Evolutionary conservation across 2,329 filamentous ascomycete genomes (phyloP).

Genomic region (Pseudocercospora macadamiae): DNA sequence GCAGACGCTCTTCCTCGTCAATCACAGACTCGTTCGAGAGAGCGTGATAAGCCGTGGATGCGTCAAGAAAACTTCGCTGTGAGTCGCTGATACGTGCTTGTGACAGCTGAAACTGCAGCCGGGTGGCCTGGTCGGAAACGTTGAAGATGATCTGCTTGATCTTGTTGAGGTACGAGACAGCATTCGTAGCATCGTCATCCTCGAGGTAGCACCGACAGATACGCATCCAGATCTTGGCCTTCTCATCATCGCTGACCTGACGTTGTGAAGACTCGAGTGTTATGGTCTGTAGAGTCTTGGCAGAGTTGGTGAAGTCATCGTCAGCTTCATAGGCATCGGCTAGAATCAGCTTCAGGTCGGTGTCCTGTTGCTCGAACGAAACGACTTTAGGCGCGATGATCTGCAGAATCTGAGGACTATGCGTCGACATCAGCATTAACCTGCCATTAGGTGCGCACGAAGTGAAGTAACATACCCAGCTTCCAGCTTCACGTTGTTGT

Average conservation of each 20-base stretch:
- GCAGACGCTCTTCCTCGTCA: slow-evolving; percentile 83
- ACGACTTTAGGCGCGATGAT: slow-evolving; percentile 68
- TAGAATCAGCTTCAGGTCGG: slow-evolving; percentile 75
- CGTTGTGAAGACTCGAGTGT: slow-evolving; percentile 88
- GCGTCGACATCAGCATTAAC: not conserved
- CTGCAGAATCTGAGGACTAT: slow-evolving; percentile 65
- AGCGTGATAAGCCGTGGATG: slow-evolving; percentile 83
- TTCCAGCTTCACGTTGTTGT: slow-evolving; percentile 70
- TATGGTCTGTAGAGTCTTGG: slow-evolving; percentile 77
- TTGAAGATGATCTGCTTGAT: slow-evolving; percentile 89
- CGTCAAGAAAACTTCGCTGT: slow-evolving; percentile 84
- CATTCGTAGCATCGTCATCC: slow-evolving; percentile 83
- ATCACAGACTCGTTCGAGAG: slow-evolving; percentile 78
- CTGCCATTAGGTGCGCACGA: slow-evolving; percentile 36
- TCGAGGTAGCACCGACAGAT: slow-evolving; percentile 94
- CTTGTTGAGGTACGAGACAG: slow-evolving; percentile 88
- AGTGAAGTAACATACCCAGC: slow-evolving; percentile 53
- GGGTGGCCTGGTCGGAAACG: slow-evolving; percentile 72
- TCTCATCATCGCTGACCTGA: slow-evolving; percentile 77
- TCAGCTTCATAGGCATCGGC: slow-evolving; percentile 80
- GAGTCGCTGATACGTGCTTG: slow-evolving; percentile 93
- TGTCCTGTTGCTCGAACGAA: slow-evolving; percentile 84
- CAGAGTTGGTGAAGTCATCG: slow-evolving; percentile 79
- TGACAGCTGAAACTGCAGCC: slow-evolving; percentile 84
- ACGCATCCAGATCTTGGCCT: slow-evolving; percentile 84